Conservation (phyloP, 1,284 basidiomycete genomes). For the Cerioporus squamosus region DNA sequence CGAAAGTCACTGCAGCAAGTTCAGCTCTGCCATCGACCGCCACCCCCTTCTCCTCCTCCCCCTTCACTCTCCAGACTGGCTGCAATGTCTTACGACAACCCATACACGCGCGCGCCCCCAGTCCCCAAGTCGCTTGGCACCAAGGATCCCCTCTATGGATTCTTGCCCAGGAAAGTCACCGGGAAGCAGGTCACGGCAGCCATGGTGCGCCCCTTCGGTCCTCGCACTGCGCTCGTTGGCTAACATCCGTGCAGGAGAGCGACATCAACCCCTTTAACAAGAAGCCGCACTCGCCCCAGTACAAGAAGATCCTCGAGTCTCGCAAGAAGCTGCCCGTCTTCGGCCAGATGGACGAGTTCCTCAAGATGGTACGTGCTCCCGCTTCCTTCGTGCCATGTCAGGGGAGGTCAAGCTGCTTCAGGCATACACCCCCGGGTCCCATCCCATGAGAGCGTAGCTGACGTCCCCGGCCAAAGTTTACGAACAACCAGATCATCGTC, state of each 20-base stretch:
- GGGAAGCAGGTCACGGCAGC: slow-evolving; percentile 33
- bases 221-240: not conserved
- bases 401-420: slow-evolving; percentile 40
- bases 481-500: slow-evolving; percentile 87
- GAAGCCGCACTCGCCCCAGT: slow-evolving; percentile 75
- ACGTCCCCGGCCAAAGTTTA: slow-evolving; percentile 63
- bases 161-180: slow-evolving; percentile 60
- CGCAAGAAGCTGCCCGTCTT: slow-evolving; percentile 93
- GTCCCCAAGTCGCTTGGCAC: slow-evolving; percentile 8
- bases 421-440: slow-evolving; percentile 26
- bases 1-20: too few relatives aligned
- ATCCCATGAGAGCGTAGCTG: slow-evolving; percentile 33
- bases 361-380: slow-evolving; percentile 71
- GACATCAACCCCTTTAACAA: slow-evolving; percentile 91
- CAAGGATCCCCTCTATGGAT: slow-evolving; percentile 55
- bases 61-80: not conserved
- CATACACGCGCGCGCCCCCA: slow-evolving; percentile 30
- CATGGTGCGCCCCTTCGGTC: slow-evolving; percentile 43
- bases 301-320: slow-evolving; percentile 85
- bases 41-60: not conserved
- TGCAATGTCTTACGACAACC: slow-evolving; percentile 20
- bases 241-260: slow-evolving; percentile 59
- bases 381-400: slow-evolving; percentile 28
- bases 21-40: too few relatives aligned
- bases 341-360: slow-evolving; percentile 92